Base-by-base conservation (phyloP, 148 eudicot species). In the Polygonum maritimum region DNA sequence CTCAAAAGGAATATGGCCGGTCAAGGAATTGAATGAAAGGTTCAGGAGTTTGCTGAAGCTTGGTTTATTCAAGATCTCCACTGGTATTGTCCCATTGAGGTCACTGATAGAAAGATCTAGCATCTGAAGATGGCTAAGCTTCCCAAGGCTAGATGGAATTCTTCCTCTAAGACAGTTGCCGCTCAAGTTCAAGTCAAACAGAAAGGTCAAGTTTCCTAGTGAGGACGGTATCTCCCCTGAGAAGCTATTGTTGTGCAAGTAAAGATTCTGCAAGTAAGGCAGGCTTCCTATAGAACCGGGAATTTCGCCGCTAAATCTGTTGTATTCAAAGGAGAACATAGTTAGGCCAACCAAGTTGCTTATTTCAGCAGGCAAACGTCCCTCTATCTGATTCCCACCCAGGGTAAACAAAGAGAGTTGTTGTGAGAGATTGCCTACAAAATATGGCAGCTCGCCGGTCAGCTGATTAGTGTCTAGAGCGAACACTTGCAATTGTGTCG, bases 181-280 rank as follows among this genome's bases (percentile, higher is more conserved):
- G 13, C 21, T 44, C 70, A 81, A 60, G 52, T 45, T 21, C 73
- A 81, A 70, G 19, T 75, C 79, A 62, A 55, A 75, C 70, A 81
- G 70, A 4, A 11, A 13, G 14, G 69, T 48, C 38, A 81, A 76
- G 54, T 76, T 78, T 22, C 79, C 74, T 1, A 81, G 74, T 48
- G 81, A 75, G 4, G 62, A 71, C 12, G 84, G 84, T 18, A 81
- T 78, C 55, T 70, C 38, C 47, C 81, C 84, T 22, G 84, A 58
- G 44, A 81, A 75, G 41, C 5, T 60, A 21, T 81, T 81, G 7
- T 38, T 9, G 40, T 57, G 16, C 52, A 81, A 41, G 38, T 57
- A 75, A 48, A 81, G 67, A 18, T 35, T 71, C 69, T 81, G 84
- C 74, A 81, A 76, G 31, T 33, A 60, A 48, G 47, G 76, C 40